Conservation (phyloP, 1,284 basidiomycete genomes). For the Lentinula novae-zelandiae region DNA sequence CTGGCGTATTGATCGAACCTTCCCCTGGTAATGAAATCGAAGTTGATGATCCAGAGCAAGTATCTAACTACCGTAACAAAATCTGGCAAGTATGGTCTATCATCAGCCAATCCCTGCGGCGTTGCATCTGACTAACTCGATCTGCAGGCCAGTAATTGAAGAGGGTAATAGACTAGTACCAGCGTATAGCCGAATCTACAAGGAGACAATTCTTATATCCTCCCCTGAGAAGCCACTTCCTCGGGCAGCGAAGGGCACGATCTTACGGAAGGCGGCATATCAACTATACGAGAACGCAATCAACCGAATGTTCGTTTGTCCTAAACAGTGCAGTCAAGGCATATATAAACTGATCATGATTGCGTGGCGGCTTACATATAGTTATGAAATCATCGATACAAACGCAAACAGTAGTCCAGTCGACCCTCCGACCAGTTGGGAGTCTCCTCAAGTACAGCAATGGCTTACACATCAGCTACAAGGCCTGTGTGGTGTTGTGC, state of each 20-base stretch:
- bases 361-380: background rate
- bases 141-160: constrained; percentile 21
- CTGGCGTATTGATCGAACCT: constrained; percentile 13
- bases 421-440: constrained; percentile 8
- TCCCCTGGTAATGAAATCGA: constrained; percentile 1
- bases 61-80: constrained; percentile 6
- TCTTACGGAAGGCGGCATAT: constrained; percentile 1
- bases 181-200: constrained; percentile 29
- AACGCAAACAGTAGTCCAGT: constrained; percentile 3
- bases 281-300: constrained; percentile 6
- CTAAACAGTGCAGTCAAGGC: background rate
- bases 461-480: constrained; percentile 10
- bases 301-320: constrained; percentile 1
- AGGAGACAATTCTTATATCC: constrained; percentile 27
- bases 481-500: constrained; percentile 21
- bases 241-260: constrained; percentile 6
- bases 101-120: background rate
- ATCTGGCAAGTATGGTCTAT: background rate
- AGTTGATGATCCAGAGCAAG: background rate
- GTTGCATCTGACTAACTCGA: background rate
- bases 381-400: constrained; percentile 10
- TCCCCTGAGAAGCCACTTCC: constrained; percentile 20
- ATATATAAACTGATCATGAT: background rate
- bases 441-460: background rate
- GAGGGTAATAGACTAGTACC: constrained; percentile 30